Evolutionary conservation across 2,329 filamentous ascomycete species (phyloP), one percentile per base, ranked within the genome.

Genomic region (Davidsoniella neocaledoniae): DNA sequence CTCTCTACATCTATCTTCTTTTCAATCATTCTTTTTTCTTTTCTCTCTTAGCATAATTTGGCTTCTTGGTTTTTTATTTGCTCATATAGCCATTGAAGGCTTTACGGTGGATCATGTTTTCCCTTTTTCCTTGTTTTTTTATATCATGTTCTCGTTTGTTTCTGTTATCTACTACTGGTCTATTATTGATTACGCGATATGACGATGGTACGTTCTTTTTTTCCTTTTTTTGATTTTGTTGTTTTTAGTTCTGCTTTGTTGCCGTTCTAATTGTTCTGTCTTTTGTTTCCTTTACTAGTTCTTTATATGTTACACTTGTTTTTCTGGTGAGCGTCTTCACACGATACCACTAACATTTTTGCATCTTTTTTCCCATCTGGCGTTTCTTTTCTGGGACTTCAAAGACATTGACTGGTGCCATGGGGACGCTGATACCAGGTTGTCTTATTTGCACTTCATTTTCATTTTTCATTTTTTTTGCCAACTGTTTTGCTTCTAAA

Each of bases 111-210:
- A 57, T 60, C 57, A 54, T 57, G 57, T 56, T 54, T 52, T 53
- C 52, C 51, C 50, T 56, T 55, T 56, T 60, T 61, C 58, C 58
- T 60, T 59, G 26, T 46, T 19, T 46, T 33, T 23, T 46, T 14
- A 1, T 49, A 14, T 19, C 40, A 17, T 16, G 12, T 48, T 14
- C 21, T n/a, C 29, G 37, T 26, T 44, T 43, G 36, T 51, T 45
- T 33, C 17, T 23, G 21, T 23, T 23, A 23, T 23, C 21, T 5
- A 23, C 21, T 23, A 23, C 21, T 23, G 5, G 21, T 23, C 21
- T 23, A 23, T 23, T 23, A 23, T 23, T 33, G 29, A 33, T 33
- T 33, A 33, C 12, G 29, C 29, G 8, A 33, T 33, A 33, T 33
- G 29, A 33, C 29, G 12, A 33, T 37, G 33, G 43, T n/a, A 42